Evolutionary conservation across 176 grass and related monocot genomes (phyloP).

Genomic region (Phoenix roebelenii): DNA sequence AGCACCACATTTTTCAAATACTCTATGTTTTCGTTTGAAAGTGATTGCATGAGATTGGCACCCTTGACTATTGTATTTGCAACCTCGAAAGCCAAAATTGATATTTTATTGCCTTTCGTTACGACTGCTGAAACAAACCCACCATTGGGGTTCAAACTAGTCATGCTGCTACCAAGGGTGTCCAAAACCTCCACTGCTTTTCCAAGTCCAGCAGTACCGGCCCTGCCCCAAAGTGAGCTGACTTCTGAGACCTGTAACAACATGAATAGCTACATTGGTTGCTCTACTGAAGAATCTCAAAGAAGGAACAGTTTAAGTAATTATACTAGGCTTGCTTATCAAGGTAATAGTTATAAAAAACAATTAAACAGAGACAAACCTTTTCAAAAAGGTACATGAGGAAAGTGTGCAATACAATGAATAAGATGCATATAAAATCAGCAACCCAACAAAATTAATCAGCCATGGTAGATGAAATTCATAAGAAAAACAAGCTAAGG

Average conservation of each 20-base stretch:
- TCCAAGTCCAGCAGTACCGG: conserved; percentile 56
- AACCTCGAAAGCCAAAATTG: conserved; percentile 92
- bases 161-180: conserved; percentile 63
- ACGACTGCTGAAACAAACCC: conserved; percentile 50
- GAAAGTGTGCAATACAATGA: no score
- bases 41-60: conserved; percentile 68
- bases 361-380: no score
- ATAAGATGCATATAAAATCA: no score
- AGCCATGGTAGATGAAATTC: no score
- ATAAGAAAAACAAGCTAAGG: no score
- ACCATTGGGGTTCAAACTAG: conserved; percentile 44
- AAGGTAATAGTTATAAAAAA: no score
- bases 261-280: not conserved
- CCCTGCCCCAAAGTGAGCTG: conserved; percentile 41
- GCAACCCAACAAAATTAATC: no score
- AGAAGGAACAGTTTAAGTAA: not conserved
- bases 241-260: conserved; percentile 22
- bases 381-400: no score
- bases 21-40: conserved; percentile 48
- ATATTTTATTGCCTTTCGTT: conserved; percentile 63
- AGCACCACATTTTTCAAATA: conserved; percentile 84
- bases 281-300: not conserved
- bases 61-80: conserved; percentile 91
- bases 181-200: conserved; percentile 87
- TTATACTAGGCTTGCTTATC: no score